phyloP scores from a whole-genome alignment of 2,329 filamentous ascomycete genomes.

The Trichophyton benhamiae region DNA sequence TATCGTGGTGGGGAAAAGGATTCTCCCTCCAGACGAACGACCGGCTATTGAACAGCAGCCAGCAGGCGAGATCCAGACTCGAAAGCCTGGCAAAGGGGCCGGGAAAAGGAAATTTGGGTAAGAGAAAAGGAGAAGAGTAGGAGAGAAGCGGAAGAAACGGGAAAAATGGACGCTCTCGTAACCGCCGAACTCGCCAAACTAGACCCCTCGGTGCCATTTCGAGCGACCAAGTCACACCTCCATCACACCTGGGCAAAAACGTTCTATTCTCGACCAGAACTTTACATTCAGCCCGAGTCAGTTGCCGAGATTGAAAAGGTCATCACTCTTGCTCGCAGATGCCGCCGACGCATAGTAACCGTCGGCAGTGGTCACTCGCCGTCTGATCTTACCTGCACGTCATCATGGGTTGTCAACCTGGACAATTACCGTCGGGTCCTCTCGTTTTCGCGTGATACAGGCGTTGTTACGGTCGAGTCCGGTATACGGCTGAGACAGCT shows the following conservation, averaged over 20 bases:
- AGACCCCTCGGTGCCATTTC: conserved; percentile 59
- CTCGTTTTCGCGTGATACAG: conserved; percentile 52
- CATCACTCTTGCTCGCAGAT: conserved; percentile 66
- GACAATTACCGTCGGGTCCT: conserved; percentile 68
- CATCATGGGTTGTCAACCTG: conserved; percentile 87
- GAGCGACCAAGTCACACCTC: conserved; percentile 55
- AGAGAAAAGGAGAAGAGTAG: neutral
- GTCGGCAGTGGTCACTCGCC: conserved; percentile 91
- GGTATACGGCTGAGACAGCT: conserved; percentile 72
- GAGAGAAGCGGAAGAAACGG: neutral
- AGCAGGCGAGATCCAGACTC: neutral
- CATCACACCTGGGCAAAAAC: conserved; percentile 94
- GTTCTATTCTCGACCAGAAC: conserved; percentile 76
- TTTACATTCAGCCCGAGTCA: conserved; percentile 75
- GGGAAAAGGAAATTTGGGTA: neutral
- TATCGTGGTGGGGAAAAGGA: neutral
- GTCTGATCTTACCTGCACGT: conserved; percentile 81
- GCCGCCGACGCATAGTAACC: conserved; percentile 67
- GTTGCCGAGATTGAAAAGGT: conserved; percentile 72
- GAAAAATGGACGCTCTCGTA: conserved; percentile 13
- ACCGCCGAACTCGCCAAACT: conserved; percentile 44
- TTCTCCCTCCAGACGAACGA: neutral
- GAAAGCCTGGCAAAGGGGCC: neutral
- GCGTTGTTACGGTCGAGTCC: conserved; percentile 66
- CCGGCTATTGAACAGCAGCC: neutral